Percentiles rank a stretch among this genome's conserved stretches.
These are phyloP conservation scores for Bacterosira constricta DNA, from an alignment of 108 stramenopile species.

Conservation along the genomic window DNA sequence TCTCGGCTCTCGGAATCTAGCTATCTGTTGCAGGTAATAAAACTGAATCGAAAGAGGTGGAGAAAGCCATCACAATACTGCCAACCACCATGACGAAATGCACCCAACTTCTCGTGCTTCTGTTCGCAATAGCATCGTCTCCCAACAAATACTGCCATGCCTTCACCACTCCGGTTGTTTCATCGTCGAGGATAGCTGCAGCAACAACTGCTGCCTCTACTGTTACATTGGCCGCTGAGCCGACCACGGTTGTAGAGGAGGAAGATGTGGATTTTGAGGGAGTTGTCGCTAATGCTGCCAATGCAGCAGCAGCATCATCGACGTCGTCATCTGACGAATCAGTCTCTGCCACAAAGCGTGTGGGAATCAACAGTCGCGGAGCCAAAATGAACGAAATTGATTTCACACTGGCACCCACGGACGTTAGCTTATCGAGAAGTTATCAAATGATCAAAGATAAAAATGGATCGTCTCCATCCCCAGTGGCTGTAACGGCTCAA, in stretches of 20 bases:
- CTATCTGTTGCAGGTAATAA: too few relatives aligned
- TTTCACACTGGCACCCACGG: constrained; percentile 84
- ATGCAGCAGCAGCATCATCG: background rate
- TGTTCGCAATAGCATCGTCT: background rate
- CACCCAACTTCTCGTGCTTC: background rate
- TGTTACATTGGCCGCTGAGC: background rate
- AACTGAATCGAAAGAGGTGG: too few relatives aligned
- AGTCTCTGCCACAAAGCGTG: constrained; percentile 27
- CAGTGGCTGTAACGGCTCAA: constrained; percentile 14
- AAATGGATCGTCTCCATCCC: constrained; percentile 1
- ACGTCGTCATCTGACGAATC: constrained; percentile 2
- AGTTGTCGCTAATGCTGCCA: too few relatives aligned
- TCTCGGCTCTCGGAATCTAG: background rate
- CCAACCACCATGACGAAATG: background rate
- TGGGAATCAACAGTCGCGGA: constrained; percentile 47
- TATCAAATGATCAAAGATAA: constrained; percentile 37
- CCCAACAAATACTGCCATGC: background rate
- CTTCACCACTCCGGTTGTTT: background rate
- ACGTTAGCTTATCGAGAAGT: constrained; percentile 76
- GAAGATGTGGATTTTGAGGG: too few relatives aligned
- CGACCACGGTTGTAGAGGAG: background rate
- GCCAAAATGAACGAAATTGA: constrained; percentile 72
- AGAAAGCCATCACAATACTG: too few relatives aligned
- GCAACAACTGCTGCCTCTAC: background rate
- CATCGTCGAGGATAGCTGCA: background rate